Conservation (phyloP, 2,329 filamentous ascomycete species). For the Clonostachys rhizophaga region DNA sequence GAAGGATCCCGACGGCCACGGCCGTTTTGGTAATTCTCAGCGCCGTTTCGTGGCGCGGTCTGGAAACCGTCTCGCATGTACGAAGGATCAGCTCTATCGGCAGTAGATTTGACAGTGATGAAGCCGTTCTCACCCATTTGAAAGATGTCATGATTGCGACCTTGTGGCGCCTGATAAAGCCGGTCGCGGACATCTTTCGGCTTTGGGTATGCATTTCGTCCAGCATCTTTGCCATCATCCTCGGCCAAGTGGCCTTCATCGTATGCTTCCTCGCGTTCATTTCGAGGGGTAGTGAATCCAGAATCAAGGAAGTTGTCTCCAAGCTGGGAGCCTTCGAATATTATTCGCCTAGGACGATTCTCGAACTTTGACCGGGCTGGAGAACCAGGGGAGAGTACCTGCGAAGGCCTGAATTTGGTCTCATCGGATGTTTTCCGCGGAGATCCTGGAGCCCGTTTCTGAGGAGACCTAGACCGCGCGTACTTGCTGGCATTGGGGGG, state of each 20-base stretch:
- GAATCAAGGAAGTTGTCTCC: constrained; percentile 32
- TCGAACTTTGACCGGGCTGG: not conserved
- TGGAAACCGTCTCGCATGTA: constrained; percentile 26
- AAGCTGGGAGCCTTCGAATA: constrained; percentile 32
- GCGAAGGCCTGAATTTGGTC: not conserved
- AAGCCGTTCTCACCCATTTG: constrained; percentile 27
- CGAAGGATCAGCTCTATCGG: constrained; percentile 12
- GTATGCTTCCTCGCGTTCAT: constrained; percentile 13
- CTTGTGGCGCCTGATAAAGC: not conserved
- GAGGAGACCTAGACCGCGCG: not conserved
- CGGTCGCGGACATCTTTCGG: not conserved
- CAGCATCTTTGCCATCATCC: no score
- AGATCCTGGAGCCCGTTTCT: not conserved
- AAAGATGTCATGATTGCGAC: constrained; percentile 8
- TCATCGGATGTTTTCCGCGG: not conserved
- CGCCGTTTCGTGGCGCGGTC: constrained; percentile 5
- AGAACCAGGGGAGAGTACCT: not conserved
- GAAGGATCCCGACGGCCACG: constrained; percentile 3
- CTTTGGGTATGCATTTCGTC: no score
- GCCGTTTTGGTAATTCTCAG: constrained; percentile 8
- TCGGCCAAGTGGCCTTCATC: no score
- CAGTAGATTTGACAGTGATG: constrained; percentile 24
- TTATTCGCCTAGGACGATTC: constrained; percentile 1
- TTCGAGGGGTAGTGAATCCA: constrained; percentile 26
- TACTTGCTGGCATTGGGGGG: not conserved